Conservation (phyloP, 306 rosid species). For the Comarum palustre region DNA sequence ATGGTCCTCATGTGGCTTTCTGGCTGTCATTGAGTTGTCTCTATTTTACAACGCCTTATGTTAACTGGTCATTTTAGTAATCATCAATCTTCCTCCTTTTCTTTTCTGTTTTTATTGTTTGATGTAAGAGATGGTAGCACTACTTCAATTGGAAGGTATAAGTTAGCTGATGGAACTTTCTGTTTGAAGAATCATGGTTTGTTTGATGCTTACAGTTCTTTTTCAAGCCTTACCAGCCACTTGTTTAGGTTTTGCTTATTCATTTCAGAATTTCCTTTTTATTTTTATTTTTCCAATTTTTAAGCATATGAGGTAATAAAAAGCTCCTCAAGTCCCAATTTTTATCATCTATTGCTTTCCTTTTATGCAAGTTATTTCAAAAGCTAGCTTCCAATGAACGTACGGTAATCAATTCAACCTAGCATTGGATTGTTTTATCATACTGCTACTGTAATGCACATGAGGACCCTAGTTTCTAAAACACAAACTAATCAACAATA, state of each 20-base stretch:
- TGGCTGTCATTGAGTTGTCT: conserved; percentile 29
- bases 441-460: conserved; percentile 14
- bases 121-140: background rate
- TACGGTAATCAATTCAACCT: background rate
- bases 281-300: background rate
- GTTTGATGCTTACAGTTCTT: conserved; percentile 12
- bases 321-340: background rate
- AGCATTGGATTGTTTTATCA: background rate
- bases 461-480: background rate
- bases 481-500: too few species aligned
- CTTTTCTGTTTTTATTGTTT: background rate
- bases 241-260: background rate
- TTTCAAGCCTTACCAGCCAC: conserved; percentile 12
- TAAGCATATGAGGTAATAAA: conserved; percentile 4
- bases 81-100: conserved; percentile 2
- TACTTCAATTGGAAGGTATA: background rate
- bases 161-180: conserved; percentile 33
- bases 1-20: conserved; percentile 25
- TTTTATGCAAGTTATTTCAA: conserved; percentile 3
- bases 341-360: background rate
- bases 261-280: background rate
- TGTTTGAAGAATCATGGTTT: conserved; percentile 31
- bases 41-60: background rate
- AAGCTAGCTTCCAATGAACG: conserved; percentile 9
- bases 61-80: conserved; percentile 23